Evolutionary conservation across 2,329 filamentous ascomycete genomes (phyloP).

Genomic region (Juglanconis sp.): DNA sequence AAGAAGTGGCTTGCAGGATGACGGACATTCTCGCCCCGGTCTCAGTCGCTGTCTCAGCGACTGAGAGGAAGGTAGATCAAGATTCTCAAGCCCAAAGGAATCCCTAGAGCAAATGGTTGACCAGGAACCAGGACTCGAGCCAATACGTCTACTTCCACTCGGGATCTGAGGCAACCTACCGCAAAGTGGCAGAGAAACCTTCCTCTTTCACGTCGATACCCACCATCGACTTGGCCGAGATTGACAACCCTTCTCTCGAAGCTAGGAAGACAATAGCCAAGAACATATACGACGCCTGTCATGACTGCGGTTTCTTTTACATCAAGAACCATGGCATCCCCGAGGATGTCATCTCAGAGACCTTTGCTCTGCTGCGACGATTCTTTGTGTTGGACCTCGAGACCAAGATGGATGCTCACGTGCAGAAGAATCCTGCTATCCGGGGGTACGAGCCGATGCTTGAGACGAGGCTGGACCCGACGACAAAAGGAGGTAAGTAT

Average conservation of each 20-base stretch:
- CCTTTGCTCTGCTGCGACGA: slow-evolving; percentile 25
- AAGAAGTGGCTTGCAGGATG: neutral
- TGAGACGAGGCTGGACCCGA: slow-evolving; percentile 30
- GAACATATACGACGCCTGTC: slow-evolving; percentile 25
- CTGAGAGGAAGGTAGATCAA: neutral
- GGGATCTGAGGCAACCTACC: slow-evolving; percentile 29
- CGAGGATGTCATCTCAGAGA: slow-evolving; percentile 20
- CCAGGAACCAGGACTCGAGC: slow-evolving; percentile 11
- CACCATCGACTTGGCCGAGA: slow-evolving; percentile 27
- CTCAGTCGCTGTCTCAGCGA: neutral
- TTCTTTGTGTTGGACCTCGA: slow-evolving; percentile 31
- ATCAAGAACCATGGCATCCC: slow-evolving; percentile 31
- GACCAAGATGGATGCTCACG: slow-evolving; percentile 33
- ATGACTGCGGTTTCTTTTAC: slow-evolving; percentile 29
- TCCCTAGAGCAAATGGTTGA: neutral
- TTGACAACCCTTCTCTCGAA: slow-evolving; percentile 23
- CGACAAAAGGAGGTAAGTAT: slow-evolving; percentile 27
- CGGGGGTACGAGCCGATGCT: slow-evolving; percentile 33
- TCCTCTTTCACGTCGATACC: slow-evolving; percentile 31
- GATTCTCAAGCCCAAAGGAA: neutral
- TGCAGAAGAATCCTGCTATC: slow-evolving; percentile 33
- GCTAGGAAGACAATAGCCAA: slow-evolving; percentile 23
- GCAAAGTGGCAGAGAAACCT: slow-evolving; percentile 26
- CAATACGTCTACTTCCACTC: slow-evolving; percentile 32
- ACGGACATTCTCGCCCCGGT: neutral